Conservation (phyloP, 176 grass and related monocot genomes). For the Triticum timopheevii region DNA sequence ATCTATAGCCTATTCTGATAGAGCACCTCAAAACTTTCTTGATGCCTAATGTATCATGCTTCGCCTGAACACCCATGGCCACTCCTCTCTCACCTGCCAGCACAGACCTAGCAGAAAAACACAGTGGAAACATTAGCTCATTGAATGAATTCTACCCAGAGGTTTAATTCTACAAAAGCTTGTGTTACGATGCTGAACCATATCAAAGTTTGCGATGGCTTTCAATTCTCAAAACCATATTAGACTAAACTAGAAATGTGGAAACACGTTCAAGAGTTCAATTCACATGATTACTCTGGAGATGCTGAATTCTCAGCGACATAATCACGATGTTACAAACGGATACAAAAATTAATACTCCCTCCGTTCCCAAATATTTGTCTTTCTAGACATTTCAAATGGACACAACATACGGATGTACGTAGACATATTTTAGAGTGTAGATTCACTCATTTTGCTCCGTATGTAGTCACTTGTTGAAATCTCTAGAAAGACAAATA, state of each 20-base stretch:
- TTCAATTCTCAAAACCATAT: not conserved
- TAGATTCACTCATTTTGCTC: too few relatives aligned
- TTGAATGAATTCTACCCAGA: not conserved
- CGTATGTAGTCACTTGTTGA: too few relatives aligned
- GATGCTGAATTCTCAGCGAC: not conserved
- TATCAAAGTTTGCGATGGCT: not conserved
- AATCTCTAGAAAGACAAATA: too few relatives aligned
- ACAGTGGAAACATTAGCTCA: not conserved
- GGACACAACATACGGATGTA: too few relatives aligned
- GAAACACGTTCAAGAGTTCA: not conserved
- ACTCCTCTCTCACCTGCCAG: not conserved
- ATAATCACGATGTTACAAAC: not conserved
- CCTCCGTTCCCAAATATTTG: too few relatives aligned
- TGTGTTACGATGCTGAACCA: not conserved
- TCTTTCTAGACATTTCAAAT: too few relatives aligned
- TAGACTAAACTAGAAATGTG: not conserved
- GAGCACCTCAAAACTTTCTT: slow-evolving; percentile 38
- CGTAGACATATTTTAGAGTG: too few relatives aligned
- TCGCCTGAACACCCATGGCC: slow-evolving; percentile 20
- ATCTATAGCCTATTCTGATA: slow-evolving; percentile 48
- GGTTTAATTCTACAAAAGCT: not conserved
- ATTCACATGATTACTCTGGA: not conserved
- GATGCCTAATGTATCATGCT: slow-evolving; percentile 19
- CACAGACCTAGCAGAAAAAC: slow-evolving; percentile 17
- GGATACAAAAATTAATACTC: too few relatives aligned